Base-by-base conservation (phyloP, 2,329 filamentous ascomycete genomes). In the Ceratocystis destructans region DNA sequence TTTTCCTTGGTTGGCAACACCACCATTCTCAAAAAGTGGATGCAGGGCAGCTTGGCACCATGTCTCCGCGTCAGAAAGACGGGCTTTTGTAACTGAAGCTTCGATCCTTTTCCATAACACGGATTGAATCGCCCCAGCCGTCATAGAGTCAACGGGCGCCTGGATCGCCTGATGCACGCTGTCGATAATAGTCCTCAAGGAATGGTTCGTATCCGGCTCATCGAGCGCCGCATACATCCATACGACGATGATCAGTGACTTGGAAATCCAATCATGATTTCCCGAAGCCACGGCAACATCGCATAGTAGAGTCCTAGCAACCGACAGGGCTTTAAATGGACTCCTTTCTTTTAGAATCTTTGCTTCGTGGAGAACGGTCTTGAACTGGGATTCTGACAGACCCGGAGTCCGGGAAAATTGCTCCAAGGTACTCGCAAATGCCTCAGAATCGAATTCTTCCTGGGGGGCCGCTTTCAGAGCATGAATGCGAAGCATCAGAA, bases 31-130 rank as follows among this genome's bases (percentile, higher is more conserved):
- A 69, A 96, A 91, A 0, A 89, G 71, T 0, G 77, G 73, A 71
- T 91, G 86, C 12, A 88, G 77, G 0, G 88, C 86, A 20, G 90
- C 73, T 6, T 75, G 79, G 71, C 89, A 95, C 90, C 90, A 96
- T 63, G 77, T 75, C 69, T 87, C 82, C 1, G 87, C 82, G 15
- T 78, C 70, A 1, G 79, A 76, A 65, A 81, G 82, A 17, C 83
- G 75, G 1, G 79, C 77, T 41, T 82, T 78, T 0, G 75, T 75
- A 69, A 83, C 84, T 15, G 78, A 77, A 0, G 78, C 75, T 64
- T 91, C 87, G n/a, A 89, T 78, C 31, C 80, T 82, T 74, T 90
- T 94, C 90, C 91, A 96, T 2, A 96, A 76, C 2, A 96, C 85
- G 44, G 84, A 87, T 70, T 89, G 87, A 5, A 83, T 82, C 44